Evolutionary conservation across 768 basidiomycete genomes (phyloP).

Genomic region (Podaxis pistillaris): DNA sequence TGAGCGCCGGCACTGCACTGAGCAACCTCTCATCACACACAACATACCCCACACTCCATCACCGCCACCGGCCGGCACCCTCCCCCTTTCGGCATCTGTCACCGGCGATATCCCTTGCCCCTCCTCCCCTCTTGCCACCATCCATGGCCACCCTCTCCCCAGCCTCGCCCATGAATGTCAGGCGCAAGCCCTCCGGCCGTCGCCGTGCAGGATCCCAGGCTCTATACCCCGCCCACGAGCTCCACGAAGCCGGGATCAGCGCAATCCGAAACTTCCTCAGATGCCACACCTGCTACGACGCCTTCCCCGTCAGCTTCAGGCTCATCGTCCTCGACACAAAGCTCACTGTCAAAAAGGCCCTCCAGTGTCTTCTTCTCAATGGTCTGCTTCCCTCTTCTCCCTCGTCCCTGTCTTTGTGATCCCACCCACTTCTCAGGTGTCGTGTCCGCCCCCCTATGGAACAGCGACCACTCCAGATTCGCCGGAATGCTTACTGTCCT

Average conservation of each 20-base stretch:
- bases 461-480: slow-evolving; percentile 89
- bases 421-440: slow-evolving; percentile 61
- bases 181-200: slow-evolving; percentile 56
- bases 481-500: slow-evolving; percentile 99
- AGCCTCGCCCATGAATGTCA: slow-evolving; percentile 46
- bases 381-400: slow-evolving; percentile 36
- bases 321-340: slow-evolving; percentile 96
- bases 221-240: slow-evolving; percentile 47
- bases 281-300: slow-evolving; percentile 88
- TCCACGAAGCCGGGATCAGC: slow-evolving; percentile 67
- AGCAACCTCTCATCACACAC: not conserved
- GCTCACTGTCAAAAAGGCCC: slow-evolving; percentile 92
- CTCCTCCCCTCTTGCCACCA: slow-evolving; percentile 18
- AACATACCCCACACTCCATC: not conserved
- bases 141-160: slow-evolving; percentile 50
- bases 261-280: slow-evolving; percentile 82
- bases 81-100: not conserved
- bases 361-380: slow-evolving; percentile 84
- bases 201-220: slow-evolving; percentile 53
- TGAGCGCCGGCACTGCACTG: not conserved
- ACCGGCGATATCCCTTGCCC: not conserved
- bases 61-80: not conserved
- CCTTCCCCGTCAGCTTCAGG: slow-evolving; percentile 95
- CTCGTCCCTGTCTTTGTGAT: slow-evolving; percentile 3
- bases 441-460: slow-evolving; percentile 97